phyloP scores from a whole-genome alignment of 78 protist genomes.

The Trichosphaerium sp. region DNA sequence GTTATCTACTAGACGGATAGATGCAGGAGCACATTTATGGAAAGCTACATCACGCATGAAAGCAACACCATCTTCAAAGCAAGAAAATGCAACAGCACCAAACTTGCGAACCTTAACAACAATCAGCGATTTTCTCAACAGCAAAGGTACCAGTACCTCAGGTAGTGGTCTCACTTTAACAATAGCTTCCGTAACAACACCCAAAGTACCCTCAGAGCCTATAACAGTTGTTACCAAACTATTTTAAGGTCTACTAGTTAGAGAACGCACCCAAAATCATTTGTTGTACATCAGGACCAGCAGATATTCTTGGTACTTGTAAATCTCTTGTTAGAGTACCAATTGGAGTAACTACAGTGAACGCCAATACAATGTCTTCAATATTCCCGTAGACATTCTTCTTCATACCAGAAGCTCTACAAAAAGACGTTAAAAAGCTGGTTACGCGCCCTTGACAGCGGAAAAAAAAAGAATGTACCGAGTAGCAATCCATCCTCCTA shows the following conservation, averaged over 20 bases:
- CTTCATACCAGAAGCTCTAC: constrained; percentile 72
- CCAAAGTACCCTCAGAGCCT: constrained; percentile 73
- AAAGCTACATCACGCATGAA: constrained; percentile 55
- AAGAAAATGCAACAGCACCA: constrained; percentile 51
- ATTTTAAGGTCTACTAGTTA: background rate
- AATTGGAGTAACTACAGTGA: constrained; percentile 62
- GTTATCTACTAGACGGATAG: constrained; percentile 55
- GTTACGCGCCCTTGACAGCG: no score
- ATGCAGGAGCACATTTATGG: constrained; percentile 44
- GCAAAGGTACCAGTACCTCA: background rate
- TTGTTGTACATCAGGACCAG: constrained; percentile 71
- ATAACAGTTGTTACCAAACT: background rate
- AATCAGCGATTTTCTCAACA: constrained; percentile 29
- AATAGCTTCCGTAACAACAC: constrained; percentile 71
- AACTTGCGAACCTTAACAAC: constrained; percentile 27
- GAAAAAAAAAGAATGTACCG: no score
- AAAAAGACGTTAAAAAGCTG: no score
- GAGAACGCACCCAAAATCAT: constrained; percentile 55
- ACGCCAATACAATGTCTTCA: constrained; percentile 61
- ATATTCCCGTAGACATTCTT: constrained; percentile 74
- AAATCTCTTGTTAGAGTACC: constrained; percentile 63
- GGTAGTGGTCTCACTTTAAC: constrained; percentile 52
- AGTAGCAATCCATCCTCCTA: constrained; percentile 86
- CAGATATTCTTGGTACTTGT: constrained; percentile 27
- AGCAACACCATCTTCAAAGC: constrained; percentile 50